phyloP scores from a whole-genome alignment of 768 basidiomycete genomes.

The Trametes cubensis region DNA sequence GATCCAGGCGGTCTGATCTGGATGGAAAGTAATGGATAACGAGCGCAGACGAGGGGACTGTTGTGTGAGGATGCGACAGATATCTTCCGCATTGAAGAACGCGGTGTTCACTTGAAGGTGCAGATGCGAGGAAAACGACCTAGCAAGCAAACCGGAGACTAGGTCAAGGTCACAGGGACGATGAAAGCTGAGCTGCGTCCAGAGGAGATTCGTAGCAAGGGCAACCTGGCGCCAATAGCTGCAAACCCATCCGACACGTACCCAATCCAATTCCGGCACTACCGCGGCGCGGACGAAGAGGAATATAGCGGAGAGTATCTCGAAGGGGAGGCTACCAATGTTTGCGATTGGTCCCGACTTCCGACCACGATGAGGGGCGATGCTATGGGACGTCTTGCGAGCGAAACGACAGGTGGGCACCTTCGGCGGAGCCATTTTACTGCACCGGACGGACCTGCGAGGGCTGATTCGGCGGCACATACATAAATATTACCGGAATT shows the following conservation, averaged over 20 bases:
- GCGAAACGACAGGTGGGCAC: no score
- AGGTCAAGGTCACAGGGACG: not conserved
- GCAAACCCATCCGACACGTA: not conserved
- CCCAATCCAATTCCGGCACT: not conserved
- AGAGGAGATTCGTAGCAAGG: not conserved
- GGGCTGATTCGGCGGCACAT: no score
- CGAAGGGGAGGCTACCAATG: not conserved
- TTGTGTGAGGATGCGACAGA: not conserved
- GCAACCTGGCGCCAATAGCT: conserved; percentile 1
- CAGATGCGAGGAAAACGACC: not conserved
- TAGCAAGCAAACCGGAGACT: not conserved
- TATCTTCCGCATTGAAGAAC: not conserved
- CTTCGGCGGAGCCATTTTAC: no score
- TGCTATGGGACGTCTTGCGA: not conserved
- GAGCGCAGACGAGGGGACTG: not conserved
- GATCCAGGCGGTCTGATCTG: not conserved
- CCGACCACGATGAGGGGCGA: no score
- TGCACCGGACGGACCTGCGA: no score
- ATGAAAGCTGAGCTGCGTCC: not conserved
- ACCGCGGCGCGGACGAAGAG: not conserved
- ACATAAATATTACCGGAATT: no score
- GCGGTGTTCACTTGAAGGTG: not conserved
- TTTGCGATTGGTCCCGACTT: not conserved
- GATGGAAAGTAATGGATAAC: not conserved
- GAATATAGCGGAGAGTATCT: conserved; percentile 2